Evolutionary conservation across 169 alveolate genomes (phyloP).

Genomic region (Plasmodium ovale): DNA sequence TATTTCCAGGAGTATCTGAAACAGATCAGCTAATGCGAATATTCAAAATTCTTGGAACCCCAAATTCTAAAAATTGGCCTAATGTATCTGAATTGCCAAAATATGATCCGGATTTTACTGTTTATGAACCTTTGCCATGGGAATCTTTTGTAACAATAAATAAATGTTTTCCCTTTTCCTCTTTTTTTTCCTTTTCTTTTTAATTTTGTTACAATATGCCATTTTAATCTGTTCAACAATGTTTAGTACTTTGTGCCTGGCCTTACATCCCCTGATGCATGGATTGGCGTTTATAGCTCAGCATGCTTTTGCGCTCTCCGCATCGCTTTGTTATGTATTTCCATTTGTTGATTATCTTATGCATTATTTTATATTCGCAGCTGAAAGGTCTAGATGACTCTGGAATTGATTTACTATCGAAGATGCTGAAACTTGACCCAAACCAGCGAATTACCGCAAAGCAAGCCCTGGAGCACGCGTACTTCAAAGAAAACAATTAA

Average conservation of each 20-base stretch:
- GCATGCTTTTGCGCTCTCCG: no score
- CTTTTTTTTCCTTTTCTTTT: no score
- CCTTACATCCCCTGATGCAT: no score
- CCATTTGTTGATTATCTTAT: no score
- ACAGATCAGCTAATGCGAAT: slow-evolving; percentile 97
- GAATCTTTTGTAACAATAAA: slow-evolving; percentile 79
- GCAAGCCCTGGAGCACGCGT: slow-evolving; percentile 96
- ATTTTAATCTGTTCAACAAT: no score
- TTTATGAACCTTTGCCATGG: slow-evolving; percentile 85
- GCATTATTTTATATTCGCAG: slow-evolving; percentile 77
- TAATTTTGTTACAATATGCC: no score
- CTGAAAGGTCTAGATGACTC: slow-evolving; percentile 84
- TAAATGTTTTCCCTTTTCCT: no score
- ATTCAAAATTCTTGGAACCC: slow-evolving; percentile 97
- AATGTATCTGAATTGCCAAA: slow-evolving; percentile 94
- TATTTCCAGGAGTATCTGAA: slow-evolving; percentile 97
- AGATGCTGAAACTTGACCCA: slow-evolving; percentile 95
- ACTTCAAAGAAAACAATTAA: slow-evolving; percentile 88
- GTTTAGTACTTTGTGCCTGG: no score
- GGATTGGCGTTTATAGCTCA: no score
- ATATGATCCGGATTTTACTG: slow-evolving; percentile 89
- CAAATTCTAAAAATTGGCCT: slow-evolving; percentile 94
- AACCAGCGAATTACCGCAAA: slow-evolving; percentile 96
- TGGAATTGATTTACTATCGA: slow-evolving; percentile 92
- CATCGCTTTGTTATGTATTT: no score